phyloP scores from a whole-genome alignment of 768 basidiomycete species.

The Pulveroboletus sp. region DNA sequence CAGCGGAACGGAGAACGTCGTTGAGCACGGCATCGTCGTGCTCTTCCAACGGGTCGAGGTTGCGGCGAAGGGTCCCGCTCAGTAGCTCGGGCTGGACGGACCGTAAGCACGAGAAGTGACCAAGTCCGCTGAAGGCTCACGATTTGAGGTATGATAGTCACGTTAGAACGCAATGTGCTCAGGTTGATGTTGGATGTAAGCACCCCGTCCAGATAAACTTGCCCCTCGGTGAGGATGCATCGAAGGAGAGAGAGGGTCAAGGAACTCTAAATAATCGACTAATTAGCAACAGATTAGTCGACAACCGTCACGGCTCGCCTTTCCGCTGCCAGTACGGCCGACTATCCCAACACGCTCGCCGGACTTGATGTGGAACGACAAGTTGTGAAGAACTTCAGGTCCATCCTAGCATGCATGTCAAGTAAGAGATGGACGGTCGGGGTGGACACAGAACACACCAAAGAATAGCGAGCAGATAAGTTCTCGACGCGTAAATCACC shows the following conservation, averaged over 20 bases:
- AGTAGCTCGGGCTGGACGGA: constrained; percentile 19
- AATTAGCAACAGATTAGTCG: neutral
- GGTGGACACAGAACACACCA: neutral
- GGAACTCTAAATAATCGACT: neutral
- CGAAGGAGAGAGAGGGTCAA: constrained; percentile 4
- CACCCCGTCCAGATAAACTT: neutral
- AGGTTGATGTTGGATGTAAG: neutral
- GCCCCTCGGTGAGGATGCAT: constrained; percentile 1
- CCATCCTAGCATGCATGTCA: neutral
- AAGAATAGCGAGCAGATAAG: constrained; percentile 5
- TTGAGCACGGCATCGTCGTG: constrained; percentile 52
- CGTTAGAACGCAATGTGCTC: neutral
- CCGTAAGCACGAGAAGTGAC: neutral
- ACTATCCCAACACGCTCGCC: constrained; percentile 1
- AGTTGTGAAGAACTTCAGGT: neutral
- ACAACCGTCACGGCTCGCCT: neutral
- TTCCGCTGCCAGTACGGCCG: constrained; percentile 3
- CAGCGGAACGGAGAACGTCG: constrained; percentile 45
- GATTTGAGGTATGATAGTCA: constrained; percentile 2
- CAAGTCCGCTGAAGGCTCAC: neutral
- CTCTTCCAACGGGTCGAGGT: constrained; percentile 58
- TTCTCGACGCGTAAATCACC: constrained; percentile 2
- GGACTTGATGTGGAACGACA: constrained; percentile 1
- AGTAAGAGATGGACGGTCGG: too few species aligned
- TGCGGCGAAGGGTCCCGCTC: constrained; percentile 52